Evolutionary conservation across 805 yeast genomes (phyloP).

Genomic region (Barnettozyma vustinii): DNA sequence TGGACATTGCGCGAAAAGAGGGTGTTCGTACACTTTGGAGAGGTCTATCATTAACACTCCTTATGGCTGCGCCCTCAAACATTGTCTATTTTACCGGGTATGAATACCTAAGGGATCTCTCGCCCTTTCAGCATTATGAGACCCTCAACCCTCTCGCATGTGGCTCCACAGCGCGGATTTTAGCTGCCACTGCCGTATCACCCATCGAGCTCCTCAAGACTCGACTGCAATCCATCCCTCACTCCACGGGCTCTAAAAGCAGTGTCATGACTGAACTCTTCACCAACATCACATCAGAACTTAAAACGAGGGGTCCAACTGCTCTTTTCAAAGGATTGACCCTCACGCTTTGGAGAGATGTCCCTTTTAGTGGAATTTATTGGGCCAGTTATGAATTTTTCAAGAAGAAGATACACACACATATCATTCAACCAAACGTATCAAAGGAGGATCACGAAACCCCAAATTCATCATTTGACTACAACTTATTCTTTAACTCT

Average conservation of each 20-base stretch:
- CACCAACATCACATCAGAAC: slow-evolving; percentile 46
- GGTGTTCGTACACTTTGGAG: slow-evolving; percentile 82
- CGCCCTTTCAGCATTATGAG: slow-evolving; percentile 42
- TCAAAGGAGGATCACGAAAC: neutral
- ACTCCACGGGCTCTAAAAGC: slow-evolving; percentile 23
- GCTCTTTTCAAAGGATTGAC: slow-evolving; percentile 80
- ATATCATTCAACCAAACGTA: neutral
- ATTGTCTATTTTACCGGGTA: slow-evolving; percentile 93
- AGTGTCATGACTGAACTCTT: slow-evolving; percentile 41
- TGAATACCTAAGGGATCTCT: slow-evolving; percentile 75
- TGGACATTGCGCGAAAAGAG: slow-evolving; percentile 60
- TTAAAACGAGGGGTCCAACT: slow-evolving; percentile 49
- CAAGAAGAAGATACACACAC: slow-evolving; percentile 5
- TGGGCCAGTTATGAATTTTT: slow-evolving; percentile 77
- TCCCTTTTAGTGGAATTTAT: slow-evolving; percentile 92
- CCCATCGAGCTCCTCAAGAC: slow-evolving; percentile 88
- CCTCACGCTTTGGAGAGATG: slow-evolving; percentile 93
- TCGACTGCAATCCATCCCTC: slow-evolving; percentile 82
- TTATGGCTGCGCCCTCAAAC: slow-evolving; percentile 91
- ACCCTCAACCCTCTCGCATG: slow-evolving; percentile 70
- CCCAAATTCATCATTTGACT: slow-evolving; percentile 16
- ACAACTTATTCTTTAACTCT: slow-evolving; percentile 51
- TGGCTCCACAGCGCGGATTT: slow-evolving; percentile 75
- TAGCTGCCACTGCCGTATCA: slow-evolving; percentile 81
- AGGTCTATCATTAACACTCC: slow-evolving; percentile 73